Evolutionary conservation across 192 early-diverging fungal species (phyloP).

Genomic region (Martensiomyces pterosporus): DNA sequence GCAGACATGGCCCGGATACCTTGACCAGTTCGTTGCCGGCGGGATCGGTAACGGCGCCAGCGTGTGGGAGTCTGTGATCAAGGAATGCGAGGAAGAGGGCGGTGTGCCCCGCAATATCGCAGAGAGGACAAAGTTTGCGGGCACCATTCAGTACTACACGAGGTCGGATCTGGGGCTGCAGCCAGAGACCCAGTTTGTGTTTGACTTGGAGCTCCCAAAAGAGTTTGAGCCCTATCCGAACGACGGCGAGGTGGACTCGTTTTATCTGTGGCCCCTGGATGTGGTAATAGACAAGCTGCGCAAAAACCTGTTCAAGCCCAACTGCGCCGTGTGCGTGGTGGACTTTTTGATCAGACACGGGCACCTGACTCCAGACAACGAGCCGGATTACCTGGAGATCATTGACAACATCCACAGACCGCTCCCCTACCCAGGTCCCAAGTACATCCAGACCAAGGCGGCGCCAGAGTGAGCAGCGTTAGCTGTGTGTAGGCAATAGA

Average conservation of each 20-base stretch:
- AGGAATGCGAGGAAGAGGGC: conserved; percentile 92
- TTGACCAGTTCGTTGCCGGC: conserved; percentile 75
- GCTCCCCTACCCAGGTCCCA: conserved; percentile 65
- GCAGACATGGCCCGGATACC: conserved; percentile 80
- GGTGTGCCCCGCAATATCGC: conserved; percentile 59
- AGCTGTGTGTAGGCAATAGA: no score
- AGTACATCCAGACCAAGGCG: no score
- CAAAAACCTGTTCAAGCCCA: conserved; percentile 72
- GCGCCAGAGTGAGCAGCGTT: no score
- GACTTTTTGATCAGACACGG: conserved; percentile 86
- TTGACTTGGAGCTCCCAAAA: conserved; percentile 71
- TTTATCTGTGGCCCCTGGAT: conserved; percentile 66
- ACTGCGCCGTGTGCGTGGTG: conserved; percentile 69
- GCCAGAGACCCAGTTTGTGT: conserved; percentile 84
- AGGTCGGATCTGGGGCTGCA: conserved; percentile 59
- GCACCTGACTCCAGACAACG: conserved; percentile 68
- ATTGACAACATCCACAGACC: conserved; percentile 58
- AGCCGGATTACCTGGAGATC: conserved; percentile 78
- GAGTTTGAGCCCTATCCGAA: conserved; percentile 61
- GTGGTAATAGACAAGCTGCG: conserved; percentile 44
- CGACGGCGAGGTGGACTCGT: conserved; percentile 84
- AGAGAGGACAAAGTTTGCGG: conserved; percentile 47
- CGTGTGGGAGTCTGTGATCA: conserved; percentile 63
- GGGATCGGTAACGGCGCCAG: conserved; percentile 60
- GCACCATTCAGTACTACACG: conserved; percentile 70